phyloP scores from a whole-genome alignment of 352 stramenopile species.

The Phytophthora sojae region DNA sequence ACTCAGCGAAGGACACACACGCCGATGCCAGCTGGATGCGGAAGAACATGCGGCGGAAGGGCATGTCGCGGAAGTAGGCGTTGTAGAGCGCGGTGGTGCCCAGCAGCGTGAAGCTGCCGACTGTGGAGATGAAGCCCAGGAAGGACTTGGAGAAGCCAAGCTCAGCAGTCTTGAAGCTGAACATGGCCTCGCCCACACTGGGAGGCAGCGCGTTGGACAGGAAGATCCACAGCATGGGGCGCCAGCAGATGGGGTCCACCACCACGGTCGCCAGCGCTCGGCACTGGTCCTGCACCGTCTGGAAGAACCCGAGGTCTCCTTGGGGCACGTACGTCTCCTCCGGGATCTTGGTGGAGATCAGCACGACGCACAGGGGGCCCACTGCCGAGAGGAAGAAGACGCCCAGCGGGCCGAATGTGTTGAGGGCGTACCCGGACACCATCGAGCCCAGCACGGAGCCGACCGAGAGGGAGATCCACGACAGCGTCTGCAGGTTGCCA shows the following conservation, averaged over 20 bases:
- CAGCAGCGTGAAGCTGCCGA: conserved; percentile 76
- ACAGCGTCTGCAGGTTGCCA: conserved; percentile 81
- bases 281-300: conserved; percentile 60
- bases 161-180: conserved; percentile 85
- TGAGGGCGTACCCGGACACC: conserved; percentile 67
- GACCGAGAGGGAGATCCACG: conserved; percentile 78
- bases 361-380: conserved; percentile 68
- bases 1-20: conserved; percentile 70
- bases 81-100: conserved; percentile 82
- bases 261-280: conserved; percentile 62
- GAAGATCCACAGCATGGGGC: conserved; percentile 85
- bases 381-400: conserved; percentile 83
- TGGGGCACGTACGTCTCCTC: conserved; percentile 56
- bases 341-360: conserved; percentile 65
- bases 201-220: conserved; percentile 77
- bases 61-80: conserved; percentile 80
- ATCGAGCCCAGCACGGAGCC: conserved; percentile 78
- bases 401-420: conserved; percentile 61
- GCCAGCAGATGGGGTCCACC: conserved; percentile 80
- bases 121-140: conserved; percentile 79
- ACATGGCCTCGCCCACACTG: conserved; percentile 83
- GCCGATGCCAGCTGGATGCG: conserved; percentile 76
- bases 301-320: conserved; percentile 49
- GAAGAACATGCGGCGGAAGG: conserved; percentile 82
- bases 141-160: conserved; percentile 82